These are phyloP conservation scores for Aureobasidium melanogenum DNA, from an alignment of 2,329 filamentous ascomycete genomes.

Conservation along the genomic window DNA sequence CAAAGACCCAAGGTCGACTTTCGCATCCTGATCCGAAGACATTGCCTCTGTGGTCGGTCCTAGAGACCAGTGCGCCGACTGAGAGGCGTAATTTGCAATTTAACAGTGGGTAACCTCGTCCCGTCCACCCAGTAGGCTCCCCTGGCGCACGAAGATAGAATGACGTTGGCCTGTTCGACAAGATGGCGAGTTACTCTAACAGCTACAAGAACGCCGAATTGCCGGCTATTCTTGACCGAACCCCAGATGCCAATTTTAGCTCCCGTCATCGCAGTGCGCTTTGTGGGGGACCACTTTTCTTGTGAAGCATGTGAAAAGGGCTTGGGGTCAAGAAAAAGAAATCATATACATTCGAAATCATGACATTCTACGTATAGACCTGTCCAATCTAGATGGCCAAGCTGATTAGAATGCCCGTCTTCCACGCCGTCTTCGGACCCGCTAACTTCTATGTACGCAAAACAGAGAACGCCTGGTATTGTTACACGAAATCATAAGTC, in stretches of 20 bases:
- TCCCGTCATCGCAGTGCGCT: background rate
- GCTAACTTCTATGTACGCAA: constrained; percentile 2
- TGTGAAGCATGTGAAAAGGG: background rate
- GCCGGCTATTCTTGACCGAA: constrained; percentile 1
- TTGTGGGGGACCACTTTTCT: background rate
- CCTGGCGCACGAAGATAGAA: background rate
- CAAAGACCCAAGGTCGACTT: constrained; percentile 9
- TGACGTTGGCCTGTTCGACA: background rate
- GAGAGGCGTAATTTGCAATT: too few species aligned
- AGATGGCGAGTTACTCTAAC: background rate
- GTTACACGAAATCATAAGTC: background rate
- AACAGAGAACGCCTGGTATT: constrained; percentile 10
- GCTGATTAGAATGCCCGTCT: background rate
- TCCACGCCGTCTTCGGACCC: background rate
- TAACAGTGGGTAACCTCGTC: background rate
- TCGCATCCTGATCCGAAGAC: constrained; percentile 12
- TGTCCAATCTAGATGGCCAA: background rate
- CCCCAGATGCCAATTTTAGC: constrained; percentile 2
- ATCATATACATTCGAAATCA: constrained; percentile 7
- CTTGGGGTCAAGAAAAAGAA: background rate
- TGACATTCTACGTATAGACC: background rate
- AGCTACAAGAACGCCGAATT: background rate
- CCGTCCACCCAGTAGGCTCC: background rate
- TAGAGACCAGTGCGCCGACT: background rate
- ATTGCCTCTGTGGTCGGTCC: background rate